Percentiles rank a stretch among this genome's conserved stretches.
Evolutionary conservation across 139 green algal species (phyloP).

Genomic region (Volvox africanus): DNA sequence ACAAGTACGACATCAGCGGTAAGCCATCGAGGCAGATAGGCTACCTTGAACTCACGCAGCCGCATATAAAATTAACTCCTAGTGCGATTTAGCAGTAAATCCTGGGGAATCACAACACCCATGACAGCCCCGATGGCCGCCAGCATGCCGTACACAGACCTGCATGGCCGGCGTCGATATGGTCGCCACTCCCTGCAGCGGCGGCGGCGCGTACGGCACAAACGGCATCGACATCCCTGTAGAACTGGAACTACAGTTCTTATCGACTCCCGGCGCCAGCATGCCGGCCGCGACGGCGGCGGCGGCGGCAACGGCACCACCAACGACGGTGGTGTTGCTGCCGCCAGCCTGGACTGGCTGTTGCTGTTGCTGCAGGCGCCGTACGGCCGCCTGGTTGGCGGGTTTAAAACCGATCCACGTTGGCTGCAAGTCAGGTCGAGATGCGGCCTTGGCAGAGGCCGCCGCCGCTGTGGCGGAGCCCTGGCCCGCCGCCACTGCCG

Average conservation of each 20-base stretch:
- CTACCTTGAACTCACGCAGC: too few species aligned
- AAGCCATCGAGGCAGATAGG: too few species aligned
- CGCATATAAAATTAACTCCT: too few species aligned
- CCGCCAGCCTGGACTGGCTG: not conserved
- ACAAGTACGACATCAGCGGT: too few species aligned
- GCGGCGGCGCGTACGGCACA: constrained; percentile 40
- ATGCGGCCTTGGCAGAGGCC: not conserved
- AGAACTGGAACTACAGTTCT: not conserved
- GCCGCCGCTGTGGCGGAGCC: not conserved
- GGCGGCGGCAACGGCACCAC: not conserved
- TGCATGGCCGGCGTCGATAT: not conserved
- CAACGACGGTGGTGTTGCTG: not conserved
- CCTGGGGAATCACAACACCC: too few species aligned
- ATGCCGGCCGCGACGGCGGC: too few species aligned
- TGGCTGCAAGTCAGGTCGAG: constrained; percentile 4
- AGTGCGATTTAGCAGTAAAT: too few species aligned
- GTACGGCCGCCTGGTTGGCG: not conserved
- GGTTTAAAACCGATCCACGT: not conserved
- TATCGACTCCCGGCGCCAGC: not conserved
- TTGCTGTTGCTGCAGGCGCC: not conserved
- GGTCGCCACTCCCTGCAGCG: constrained; percentile 18
- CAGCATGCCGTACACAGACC: not conserved
- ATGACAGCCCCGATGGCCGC: too few species aligned
- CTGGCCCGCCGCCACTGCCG: not conserved
- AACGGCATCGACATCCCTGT: constrained; percentile 2